Conservation (phyloP, 1,284 basidiomycete genomes). For the Rugosomyces carneus region DNA sequence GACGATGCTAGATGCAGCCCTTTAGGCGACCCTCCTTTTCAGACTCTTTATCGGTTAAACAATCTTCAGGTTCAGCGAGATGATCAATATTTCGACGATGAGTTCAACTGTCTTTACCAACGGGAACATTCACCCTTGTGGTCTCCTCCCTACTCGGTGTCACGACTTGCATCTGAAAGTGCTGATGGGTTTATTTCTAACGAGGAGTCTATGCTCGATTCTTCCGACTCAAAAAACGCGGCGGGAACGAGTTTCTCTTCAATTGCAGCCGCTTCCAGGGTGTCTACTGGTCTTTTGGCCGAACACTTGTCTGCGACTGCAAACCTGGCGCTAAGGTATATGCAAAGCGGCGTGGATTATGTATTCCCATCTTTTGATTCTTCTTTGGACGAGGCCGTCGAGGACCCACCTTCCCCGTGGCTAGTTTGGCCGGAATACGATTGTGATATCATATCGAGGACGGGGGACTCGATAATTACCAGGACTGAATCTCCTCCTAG, state of each 20-base stretch:
- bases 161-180: slow-evolving; percentile 13
- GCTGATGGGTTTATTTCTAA: slow-evolving; percentile 7
- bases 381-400: neutral
- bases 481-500: slow-evolving; percentile 5
- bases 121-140: slow-evolving; percentile 16
- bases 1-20: neutral
- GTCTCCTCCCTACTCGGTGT: slow-evolving; percentile 20
- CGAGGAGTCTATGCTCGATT: slow-evolving; percentile 1
- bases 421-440: slow-evolving; percentile 2
- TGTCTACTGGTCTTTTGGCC: slow-evolving; percentile 25
- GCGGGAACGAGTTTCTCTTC: slow-evolving; percentile 20
- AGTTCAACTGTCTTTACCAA: slow-evolving; percentile 10
- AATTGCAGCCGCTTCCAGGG: slow-evolving; percentile 26
- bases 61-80: slow-evolving; percentile 7
- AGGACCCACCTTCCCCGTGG: slow-evolving; percentile 5
- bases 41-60: neutral
- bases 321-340: slow-evolving; percentile 25
- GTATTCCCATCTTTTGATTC: slow-evolving; percentile 1
- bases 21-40: neutral
- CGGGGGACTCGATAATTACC: neutral
- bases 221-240: slow-evolving; percentile 7
- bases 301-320: slow-evolving; percentile 28
- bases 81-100: slow-evolving; percentile 10
- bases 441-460: neutral
- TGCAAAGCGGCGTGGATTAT: slow-evolving; percentile 9